Evolutionary conservation across 495 filamentous ascomycete species (phyloP).

Genomic region (Penicillium flavigenum): DNA sequence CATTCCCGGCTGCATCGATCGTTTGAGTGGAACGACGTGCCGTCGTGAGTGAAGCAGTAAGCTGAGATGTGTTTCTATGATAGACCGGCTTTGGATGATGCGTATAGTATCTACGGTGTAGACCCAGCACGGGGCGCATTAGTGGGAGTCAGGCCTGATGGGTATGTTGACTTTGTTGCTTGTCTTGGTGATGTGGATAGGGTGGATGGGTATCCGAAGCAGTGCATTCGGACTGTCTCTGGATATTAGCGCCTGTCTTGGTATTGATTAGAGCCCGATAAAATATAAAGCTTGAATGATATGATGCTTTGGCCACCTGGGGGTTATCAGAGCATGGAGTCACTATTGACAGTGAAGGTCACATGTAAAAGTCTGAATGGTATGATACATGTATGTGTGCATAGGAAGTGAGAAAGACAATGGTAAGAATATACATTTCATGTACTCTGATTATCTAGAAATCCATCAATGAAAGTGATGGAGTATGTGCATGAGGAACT

Average conservation of each 20-base stretch:
- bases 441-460: neutral
- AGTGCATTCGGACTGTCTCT: neutral
- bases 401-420: neutral
- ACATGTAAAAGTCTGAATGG: neutral
- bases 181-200: constrained; percentile 6
- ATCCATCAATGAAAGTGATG: neutral
- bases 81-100: constrained; percentile 62
- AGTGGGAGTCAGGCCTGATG: constrained; percentile 63
- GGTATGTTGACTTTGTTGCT: constrained; percentile 55
- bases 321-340: neutral
- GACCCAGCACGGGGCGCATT: constrained; percentile 57
- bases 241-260: neutral
- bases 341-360: neutral
- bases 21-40: constrained; percentile 57
- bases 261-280: too few relatives aligned
- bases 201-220: constrained; percentile 10
- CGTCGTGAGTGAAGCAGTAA: constrained; percentile 52
- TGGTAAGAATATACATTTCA: neutral
- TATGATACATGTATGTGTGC: neutral
- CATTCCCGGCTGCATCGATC: constrained; percentile 51
- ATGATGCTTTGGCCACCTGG: neutral
- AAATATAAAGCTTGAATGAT: neutral
- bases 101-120: constrained; percentile 63
- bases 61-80: constrained; percentile 57
- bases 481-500: neutral